Base-by-base conservation (phyloP, 257 asterid species). In the Ocimum tenuiflorum region DNA sequence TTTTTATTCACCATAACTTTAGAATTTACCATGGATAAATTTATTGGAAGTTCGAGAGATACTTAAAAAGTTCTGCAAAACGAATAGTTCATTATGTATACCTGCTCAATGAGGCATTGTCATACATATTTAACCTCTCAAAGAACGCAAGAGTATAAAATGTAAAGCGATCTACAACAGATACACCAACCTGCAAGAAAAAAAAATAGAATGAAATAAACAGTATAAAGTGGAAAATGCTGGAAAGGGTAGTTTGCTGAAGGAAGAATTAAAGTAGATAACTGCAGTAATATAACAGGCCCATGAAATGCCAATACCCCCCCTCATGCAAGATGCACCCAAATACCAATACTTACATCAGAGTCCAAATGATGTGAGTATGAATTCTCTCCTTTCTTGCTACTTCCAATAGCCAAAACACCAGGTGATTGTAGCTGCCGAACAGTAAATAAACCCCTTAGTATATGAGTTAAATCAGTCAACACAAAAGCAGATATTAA, bases 331-430 rank as follows among this genome's bases (percentile, higher is more conserved):
- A 20, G 65, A 74, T 1, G 33, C 58, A 27, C 17, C 22, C 14
- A 35, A 63, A 71, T 18, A 19, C 18, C 33, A 63, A 29, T 19
- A 78, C 96, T 85, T 82, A 94, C 99, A 80, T 90, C 95, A 63
- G 94, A 79, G 76, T 90, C 97, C 79, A 90, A 72, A 85, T 90
- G 96, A 74, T 94, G 97, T 1, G 95, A 94, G 73, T 94, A 94
- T 11, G 99, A 94, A 75, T 94, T 94, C 78, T 94, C 97, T 69
- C 95, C 96, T 80, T 94, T 94, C 84, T 71, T 85, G 88, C 97
- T 90, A 81, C 99, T 94, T 78, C 99, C 99, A 79, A 90, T 81
- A 29, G 99, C 85, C 91, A 94, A 77, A 75, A 94, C 95, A 72
- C 96, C 97, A 55, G 97, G 95, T 24, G 99, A 94, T 74, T 83